Base-by-base conservation (phyloP, 2,329 filamentous ascomycete species). In the Meredithiella fracta region DNA sequence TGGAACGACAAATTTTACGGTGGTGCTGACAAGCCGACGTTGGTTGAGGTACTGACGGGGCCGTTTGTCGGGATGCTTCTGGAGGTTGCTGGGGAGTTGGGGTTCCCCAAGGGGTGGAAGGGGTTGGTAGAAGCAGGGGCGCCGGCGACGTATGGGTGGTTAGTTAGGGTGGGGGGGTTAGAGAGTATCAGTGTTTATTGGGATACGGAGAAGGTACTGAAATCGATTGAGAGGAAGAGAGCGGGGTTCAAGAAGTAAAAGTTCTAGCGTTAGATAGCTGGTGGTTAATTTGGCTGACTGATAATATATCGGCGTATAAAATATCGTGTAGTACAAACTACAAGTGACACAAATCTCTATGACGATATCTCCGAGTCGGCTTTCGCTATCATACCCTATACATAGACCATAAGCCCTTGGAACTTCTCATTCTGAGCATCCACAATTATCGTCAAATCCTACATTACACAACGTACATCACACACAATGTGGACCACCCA, bases 111-210 rank as follows among this genome's bases (percentile, higher is more conserved):
- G 54, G 73, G 65, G 23, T 65, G 81, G 56, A 63, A 68, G 50
- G 65, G 67, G 51, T 71, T 68, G 20, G 67, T 83, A 56, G 69
- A 70, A 57, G 66, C 75, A 58, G 71, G 72, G 56, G 69, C 82
- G n/a, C 85, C 85, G 1, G 77, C 75, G 57, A 87, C 86, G 65
- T 74, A 73, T 63, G 78, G 75, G 60, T 90, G 85, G 85, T 78
- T 77, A 0, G 69, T 78, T 58, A 75, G 73, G 1, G 75, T 83
- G 1, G 66, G 74, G 3, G 70, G 71, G 58, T 76, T 86, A 57
- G 77, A 81, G 15, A 88, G 81, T 61, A 83, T 91, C 15, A 79
- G 29, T 14, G 37, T 9, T 1, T 44, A 51, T 3, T 60, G 42
- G 38, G 34, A 53, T 42, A 26, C 57, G 38, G 52, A 49, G 7